Evolutionary conservation across 2,329 filamentous ascomycete genomes (phyloP).

Genomic region (Ciborinia camelliae): DNA sequence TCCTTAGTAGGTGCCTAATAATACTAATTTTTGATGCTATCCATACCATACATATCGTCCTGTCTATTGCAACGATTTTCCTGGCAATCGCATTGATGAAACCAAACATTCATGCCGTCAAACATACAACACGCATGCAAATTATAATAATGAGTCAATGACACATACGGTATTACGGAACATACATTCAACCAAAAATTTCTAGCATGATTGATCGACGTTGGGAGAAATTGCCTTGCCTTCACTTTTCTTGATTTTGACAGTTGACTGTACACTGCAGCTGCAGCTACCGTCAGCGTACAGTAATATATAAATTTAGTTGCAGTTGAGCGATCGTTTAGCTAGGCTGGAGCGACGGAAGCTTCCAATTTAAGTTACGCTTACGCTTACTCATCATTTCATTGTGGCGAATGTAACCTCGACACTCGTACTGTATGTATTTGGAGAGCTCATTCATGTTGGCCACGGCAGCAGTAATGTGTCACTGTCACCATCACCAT

Average conservation of each 20-base stretch:
- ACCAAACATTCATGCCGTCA: too few relatives aligned
- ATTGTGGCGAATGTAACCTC: constrained; percentile 10
- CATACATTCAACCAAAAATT: not conserved
- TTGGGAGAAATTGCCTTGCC: not conserved
- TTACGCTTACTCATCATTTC: constrained; percentile 6
- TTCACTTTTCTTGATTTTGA: too few relatives aligned
- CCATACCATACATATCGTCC: too few relatives aligned
- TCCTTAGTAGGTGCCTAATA: too few relatives aligned
- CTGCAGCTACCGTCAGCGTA: too few relatives aligned
- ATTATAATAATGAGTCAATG: not conserved
- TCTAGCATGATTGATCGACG: not conserved
- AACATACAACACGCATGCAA: too few relatives aligned
- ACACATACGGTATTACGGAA: too few relatives aligned
- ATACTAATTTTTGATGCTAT: not conserved
- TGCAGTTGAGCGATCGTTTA: not conserved
- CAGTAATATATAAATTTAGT: too few relatives aligned
- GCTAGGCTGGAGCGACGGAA: too few relatives aligned
- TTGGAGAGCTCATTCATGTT: not conserved
- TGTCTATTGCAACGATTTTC: not conserved
- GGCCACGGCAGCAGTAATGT: not conserved
- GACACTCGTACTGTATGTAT: not conserved
- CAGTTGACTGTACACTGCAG: too few relatives aligned
- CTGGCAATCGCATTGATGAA: not conserved
- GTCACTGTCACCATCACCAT: too few relatives aligned
- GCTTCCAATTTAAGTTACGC: too few relatives aligned